A percentile compares a stretch with the other conserved stretches of the same genome.
Evolutionary conservation across 805 yeast species (phyloP).

Genomic region (Tetrapisispora arboricola): DNA sequence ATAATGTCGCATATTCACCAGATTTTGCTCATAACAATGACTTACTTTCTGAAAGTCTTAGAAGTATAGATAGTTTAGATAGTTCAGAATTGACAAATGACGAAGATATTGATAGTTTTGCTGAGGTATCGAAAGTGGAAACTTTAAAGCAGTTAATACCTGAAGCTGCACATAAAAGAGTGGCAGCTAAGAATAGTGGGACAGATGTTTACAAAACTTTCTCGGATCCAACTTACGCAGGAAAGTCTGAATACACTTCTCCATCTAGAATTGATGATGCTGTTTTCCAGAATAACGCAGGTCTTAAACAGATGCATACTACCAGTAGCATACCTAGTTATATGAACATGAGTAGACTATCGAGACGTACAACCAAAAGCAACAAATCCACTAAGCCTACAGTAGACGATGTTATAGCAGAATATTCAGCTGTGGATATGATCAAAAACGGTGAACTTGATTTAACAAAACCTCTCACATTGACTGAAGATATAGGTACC

Average conservation of each 20-base stretch:
- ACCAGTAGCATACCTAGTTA: background rate
- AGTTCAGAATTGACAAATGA: background rate
- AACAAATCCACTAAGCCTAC: constrained; percentile 2
- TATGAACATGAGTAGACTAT: background rate
- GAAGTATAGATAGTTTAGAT: constrained; percentile 9
- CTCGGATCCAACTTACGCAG: background rate
- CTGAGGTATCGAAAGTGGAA: background rate
- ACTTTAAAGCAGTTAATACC: background rate
- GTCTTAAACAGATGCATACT: background rate
- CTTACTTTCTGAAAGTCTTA: constrained; percentile 3
- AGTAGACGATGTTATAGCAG: constrained; percentile 23
- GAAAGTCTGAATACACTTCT: background rate
- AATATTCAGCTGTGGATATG: constrained; percentile 29
- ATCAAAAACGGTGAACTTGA: constrained; percentile 26
- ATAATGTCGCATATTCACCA: background rate
- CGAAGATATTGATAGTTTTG: background rate
- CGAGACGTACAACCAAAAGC: background rate
- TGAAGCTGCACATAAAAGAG: constrained; percentile 2
- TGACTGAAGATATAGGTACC: constrained; percentile 23
- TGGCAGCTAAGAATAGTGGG: background rate
- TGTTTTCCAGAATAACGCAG: background rate
- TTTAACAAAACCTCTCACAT: constrained; percentile 21
- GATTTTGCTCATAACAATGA: background rate
- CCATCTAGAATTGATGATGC: background rate
- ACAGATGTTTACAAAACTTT: background rate